phyloP scores from a whole-genome alignment of 352 stramenopile genomes.

The Pythium rishiriense region DNA sequence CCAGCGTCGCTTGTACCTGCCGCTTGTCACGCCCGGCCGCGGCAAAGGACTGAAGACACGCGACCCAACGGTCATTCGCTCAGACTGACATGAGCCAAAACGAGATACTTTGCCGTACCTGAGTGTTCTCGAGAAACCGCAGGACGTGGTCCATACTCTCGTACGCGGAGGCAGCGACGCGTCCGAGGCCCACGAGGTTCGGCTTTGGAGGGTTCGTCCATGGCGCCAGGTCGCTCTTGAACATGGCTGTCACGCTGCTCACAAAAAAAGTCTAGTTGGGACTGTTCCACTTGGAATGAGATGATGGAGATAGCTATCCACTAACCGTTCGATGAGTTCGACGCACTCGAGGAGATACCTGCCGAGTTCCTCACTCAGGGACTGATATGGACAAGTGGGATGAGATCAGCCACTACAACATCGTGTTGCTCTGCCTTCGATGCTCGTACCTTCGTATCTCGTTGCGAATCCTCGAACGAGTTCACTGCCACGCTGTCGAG shows the following conservation, averaged over 20 bases:
- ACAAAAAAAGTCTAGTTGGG: neutral
- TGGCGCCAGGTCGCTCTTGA: constrained; percentile 34
- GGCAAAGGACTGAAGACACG: constrained; percentile 32
- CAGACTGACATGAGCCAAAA: no score
- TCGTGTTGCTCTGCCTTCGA: neutral
- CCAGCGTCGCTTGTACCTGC: constrained; percentile 27
- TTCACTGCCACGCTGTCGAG: constrained; percentile 13
- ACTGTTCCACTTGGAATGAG: neutral
- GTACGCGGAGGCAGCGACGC: constrained; percentile 25
- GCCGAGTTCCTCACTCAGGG: constrained; percentile 33
- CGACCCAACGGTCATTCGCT: no score
- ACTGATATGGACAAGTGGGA: neutral
- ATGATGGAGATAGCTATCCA: constrained; percentile 2
- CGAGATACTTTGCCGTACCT: constrained; percentile 27
- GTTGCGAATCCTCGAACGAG: neutral
- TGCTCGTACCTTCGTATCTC: constrained; percentile 24
- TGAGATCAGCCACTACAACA: neutral
- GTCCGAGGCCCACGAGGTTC: constrained; percentile 34
- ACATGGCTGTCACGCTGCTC: constrained; percentile 30
- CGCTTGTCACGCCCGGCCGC: constrained; percentile 16
- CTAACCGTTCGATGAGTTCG: constrained; percentile 36
- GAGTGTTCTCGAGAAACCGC: constrained; percentile 37
- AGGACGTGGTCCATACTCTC: constrained; percentile 38
- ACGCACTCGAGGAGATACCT: constrained; percentile 29
- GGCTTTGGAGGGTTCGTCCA: constrained; percentile 24